Percentiles rank a stretch among this genome's conserved stretches.
Evolutionary conservation across 768 basidiomycete species (phyloP).

Genomic region (Mycena belliarum): DNA sequence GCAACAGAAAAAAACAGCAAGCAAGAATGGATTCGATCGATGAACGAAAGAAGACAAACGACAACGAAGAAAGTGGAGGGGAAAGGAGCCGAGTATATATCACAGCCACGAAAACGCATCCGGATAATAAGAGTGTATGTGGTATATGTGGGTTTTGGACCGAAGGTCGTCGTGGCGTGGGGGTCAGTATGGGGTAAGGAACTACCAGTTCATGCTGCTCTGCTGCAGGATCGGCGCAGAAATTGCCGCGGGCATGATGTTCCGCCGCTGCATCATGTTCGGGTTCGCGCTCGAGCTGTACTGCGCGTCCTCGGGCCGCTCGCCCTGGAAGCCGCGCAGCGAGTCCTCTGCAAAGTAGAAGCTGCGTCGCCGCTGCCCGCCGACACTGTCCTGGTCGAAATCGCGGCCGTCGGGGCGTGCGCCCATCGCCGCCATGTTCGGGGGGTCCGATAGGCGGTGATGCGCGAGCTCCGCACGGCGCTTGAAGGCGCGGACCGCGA

Average conservation of each 20-base stretch:
- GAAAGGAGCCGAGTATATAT: background rate
- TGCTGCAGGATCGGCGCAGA: conserved; percentile 76
- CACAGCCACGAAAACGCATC: conserved; percentile 13
- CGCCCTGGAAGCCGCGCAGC: conserved; percentile 57
- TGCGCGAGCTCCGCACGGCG: conserved; percentile 71
- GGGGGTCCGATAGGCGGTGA: conserved; percentile 65
- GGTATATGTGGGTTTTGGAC: conserved; percentile 15
- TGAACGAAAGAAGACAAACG: too few species aligned
- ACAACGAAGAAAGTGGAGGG: background rate
- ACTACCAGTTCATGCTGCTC: conserved; percentile 86
- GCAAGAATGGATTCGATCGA: too few species aligned
- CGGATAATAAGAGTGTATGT: background rate
- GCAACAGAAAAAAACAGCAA: too few species aligned
- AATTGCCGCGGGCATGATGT: conserved; percentile 62
- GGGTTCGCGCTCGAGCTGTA: conserved; percentile 30
- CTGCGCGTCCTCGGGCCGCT: conserved; percentile 32
- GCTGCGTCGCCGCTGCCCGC: conserved; percentile 69
- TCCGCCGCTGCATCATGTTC: conserved; percentile 60
- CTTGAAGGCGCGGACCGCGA: conserved; percentile 69
- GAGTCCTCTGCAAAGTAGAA: conserved; percentile 91
- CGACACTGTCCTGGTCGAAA: conserved; percentile 77
- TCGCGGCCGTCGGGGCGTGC: conserved; percentile 64
- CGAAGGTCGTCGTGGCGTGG: background rate
- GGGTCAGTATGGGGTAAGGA: background rate
- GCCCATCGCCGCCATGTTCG: conserved; percentile 37